Conservation (phyloP, 805 yeast species). For the Candida dendrica region DNA sequence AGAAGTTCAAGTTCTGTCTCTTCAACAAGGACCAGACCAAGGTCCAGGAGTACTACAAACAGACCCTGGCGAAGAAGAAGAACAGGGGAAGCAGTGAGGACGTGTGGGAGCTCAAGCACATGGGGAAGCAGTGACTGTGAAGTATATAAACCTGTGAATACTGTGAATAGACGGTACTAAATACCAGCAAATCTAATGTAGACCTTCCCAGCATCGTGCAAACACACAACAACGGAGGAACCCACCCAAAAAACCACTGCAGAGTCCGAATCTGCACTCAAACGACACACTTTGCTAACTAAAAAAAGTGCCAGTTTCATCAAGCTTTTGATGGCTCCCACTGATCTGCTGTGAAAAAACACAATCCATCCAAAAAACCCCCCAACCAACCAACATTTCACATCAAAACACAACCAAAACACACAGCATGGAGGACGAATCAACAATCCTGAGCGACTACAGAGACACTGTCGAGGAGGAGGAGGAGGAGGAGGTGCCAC, state of each 20-base stretch:
- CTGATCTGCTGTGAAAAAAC: no score
- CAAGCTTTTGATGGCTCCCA: no score
- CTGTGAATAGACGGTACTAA: no score
- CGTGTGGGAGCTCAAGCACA: conserved; percentile 62
- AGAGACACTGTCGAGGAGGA: neutral
- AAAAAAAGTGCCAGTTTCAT: no score
- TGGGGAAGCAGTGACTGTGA: no score
- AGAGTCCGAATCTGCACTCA: neutral
- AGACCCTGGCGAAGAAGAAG: conserved; percentile 51
- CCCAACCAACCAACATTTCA: no score
- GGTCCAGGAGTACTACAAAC: conserved; percentile 68
- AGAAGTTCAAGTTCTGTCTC: conserved; percentile 76
- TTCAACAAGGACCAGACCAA: conserved; percentile 50
- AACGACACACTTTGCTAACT: neutral
- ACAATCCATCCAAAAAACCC: no score
- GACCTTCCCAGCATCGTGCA: no score
- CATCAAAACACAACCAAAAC: no score
- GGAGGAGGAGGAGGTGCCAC: neutral
- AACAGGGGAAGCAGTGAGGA: conserved; percentile 75
- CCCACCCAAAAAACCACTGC: no score
- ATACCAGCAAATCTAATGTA: no score
- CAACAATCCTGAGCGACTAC: neutral
- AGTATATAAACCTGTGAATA: neutral
- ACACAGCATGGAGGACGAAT: neutral
- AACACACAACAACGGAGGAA: no score